Conservation (phyloP, 345 rosid genomes). For the Aquilaria sinensis region DNA sequence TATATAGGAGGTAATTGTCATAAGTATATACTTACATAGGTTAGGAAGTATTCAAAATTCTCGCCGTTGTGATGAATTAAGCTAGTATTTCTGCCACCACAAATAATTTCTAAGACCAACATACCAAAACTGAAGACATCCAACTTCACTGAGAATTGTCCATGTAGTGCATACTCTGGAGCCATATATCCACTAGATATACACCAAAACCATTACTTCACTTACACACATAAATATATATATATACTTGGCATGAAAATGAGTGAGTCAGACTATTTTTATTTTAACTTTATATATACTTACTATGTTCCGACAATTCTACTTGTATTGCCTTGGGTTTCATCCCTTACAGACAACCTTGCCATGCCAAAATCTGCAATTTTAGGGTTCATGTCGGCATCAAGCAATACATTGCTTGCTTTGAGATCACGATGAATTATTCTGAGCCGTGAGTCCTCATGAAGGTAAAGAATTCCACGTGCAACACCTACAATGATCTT, state of each 20-base stretch:
- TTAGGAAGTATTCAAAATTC: background rate
- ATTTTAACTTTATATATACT: background rate
- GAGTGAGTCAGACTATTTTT: no score
- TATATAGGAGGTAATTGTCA: no score
- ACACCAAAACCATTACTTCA: no score
- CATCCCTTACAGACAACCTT: background rate
- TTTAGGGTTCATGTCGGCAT: constrained; percentile 2
- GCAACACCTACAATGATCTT: constrained; percentile 5
- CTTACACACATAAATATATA: no score
- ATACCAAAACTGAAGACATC: constrained; percentile 3
- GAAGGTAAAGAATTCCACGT: background rate
- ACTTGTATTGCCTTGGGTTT: background rate
- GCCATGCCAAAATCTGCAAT: constrained; percentile 5
- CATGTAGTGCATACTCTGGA: constrained; percentile 1
- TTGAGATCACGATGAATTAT: background rate
- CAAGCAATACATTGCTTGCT: background rate
- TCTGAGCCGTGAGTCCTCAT: background rate
- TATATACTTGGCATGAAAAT: no score
- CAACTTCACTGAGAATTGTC: background rate
- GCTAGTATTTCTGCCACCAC: background rate
- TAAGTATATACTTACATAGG: background rate
- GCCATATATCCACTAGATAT: background rate
- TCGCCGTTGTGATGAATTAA: background rate
- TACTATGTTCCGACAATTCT: constrained; percentile 5
- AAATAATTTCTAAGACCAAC: background rate